Evolutionary conservation across 164 flowering plant species (phyloP).

Genomic region (Berberis thunbergii): DNA sequence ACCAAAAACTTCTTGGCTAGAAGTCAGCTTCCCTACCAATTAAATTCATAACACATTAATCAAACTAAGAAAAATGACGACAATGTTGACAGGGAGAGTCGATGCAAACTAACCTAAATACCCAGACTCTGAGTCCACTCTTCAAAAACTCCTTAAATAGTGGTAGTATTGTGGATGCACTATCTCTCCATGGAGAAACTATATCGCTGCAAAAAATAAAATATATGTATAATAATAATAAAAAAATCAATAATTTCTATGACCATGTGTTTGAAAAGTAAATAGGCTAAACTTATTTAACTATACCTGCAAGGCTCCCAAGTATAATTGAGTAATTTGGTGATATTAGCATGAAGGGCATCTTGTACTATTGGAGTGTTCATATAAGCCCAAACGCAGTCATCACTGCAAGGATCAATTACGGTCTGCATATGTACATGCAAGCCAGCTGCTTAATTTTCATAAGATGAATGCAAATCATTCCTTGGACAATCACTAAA

Average conservation of each 20-base stretch:
- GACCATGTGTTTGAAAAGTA: background rate
- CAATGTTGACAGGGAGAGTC: no score
- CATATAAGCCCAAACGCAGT: conserved; percentile 40
- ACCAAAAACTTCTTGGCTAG: no score
- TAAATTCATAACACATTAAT: no score
- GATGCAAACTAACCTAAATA: conserved; percentile 37
- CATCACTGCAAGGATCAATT: conserved; percentile 52
- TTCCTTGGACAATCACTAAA: background rate
- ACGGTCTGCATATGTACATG: background rate
- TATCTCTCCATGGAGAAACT: conserved; percentile 30
- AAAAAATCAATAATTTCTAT: background rate
- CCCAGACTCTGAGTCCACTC: conserved; percentile 51
- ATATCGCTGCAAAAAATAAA: conserved; percentile 20
- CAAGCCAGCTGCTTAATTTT: background rate
- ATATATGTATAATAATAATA: no score
- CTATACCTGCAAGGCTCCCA: conserved; percentile 43
- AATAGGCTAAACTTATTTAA: background rate
- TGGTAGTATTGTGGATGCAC: conserved; percentile 42
- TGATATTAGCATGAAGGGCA: conserved; percentile 68
- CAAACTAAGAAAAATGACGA: no score
- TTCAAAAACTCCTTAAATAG: conserved; percentile 42
- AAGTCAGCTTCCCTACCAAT: no score
- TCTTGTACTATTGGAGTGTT: conserved; percentile 51
- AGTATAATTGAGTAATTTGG: conserved; percentile 17
- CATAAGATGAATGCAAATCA: background rate